Percentiles rank a stretch among this genome's conserved stretches.
These are phyloP conservation scores for Xylogone sp. DNA, from an alignment of 2,329 filamentous ascomycete species.

Conservation along the genomic window DNA sequence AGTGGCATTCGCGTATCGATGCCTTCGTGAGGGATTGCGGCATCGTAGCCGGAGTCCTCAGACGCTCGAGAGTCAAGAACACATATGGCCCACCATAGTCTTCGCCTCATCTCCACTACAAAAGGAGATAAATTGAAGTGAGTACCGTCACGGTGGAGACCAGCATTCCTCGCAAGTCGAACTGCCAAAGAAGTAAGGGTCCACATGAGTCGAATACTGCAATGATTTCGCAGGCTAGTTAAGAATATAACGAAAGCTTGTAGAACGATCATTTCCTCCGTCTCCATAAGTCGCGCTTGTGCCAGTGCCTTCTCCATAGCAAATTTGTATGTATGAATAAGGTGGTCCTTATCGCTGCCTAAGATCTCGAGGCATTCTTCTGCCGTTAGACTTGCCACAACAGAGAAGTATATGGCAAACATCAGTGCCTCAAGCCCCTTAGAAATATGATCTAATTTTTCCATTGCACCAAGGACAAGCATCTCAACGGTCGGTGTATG, in stretches of 20 bases:
- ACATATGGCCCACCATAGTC: slow-evolving; percentile 59
- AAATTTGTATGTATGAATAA: slow-evolving; percentile 36
- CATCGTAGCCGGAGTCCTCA: slow-evolving; percentile 43
- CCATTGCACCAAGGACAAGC: background rate
- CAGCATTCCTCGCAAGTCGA: slow-evolving; percentile 37
- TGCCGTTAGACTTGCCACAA: slow-evolving; percentile 34
- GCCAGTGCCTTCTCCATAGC: slow-evolving; percentile 55
- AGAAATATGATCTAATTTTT: slow-evolving; percentile 22
- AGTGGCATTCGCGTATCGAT: slow-evolving; percentile 30
- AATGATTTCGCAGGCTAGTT: slow-evolving; percentile 40
- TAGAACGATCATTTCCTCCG: slow-evolving; percentile 52
- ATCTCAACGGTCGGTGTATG: background rate
- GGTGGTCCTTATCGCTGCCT: background rate
- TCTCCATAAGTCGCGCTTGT: slow-evolving; percentile 53
- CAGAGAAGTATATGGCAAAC: slow-evolving; percentile 60
- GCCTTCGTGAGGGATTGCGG: slow-evolving; percentile 49
- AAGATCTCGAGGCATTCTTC: background rate
- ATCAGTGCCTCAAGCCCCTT: slow-evolving; percentile 58
- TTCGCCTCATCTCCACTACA: slow-evolving; percentile 56
- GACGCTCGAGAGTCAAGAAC: slow-evolving; percentile 52
- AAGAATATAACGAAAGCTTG: slow-evolving; percentile 58
- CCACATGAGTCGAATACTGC: slow-evolving; percentile 50
- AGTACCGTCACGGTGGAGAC: slow-evolving; percentile 38
- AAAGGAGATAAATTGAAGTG: slow-evolving; percentile 50
- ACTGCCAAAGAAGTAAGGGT: slow-evolving; percentile 37